Conservation (phyloP, 2,329 filamentous ascomycete genomes). For the Metarhizium robertsii region DNA sequence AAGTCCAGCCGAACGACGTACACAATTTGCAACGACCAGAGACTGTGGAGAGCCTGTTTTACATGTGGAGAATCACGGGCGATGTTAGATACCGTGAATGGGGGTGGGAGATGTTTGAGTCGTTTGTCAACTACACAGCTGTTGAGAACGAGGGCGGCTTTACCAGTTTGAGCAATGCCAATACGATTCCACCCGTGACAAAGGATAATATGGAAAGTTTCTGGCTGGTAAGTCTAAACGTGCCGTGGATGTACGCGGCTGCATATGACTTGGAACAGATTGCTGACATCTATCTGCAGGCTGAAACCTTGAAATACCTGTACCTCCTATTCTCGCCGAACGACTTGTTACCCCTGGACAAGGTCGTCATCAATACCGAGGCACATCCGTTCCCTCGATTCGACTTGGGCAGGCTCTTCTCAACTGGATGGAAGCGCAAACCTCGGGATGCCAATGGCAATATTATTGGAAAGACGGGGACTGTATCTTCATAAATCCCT, state of each 20-base stretch:
- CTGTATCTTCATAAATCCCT: not conserved
- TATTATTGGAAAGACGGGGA: constrained; percentile 16
- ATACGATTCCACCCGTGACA: constrained; percentile 55
- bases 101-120: constrained; percentile 98
- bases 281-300: constrained; percentile 35
- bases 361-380: constrained; percentile 92
- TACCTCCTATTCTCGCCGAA: constrained; percentile 86
- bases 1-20: constrained; percentile 69
- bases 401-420: constrained; percentile 66
- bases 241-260: not conserved
- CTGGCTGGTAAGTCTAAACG: constrained; percentile 64
- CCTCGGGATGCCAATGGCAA: constrained; percentile 41
- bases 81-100: constrained; percentile 84
- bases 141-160: constrained; percentile 73
- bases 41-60: constrained; percentile 92
- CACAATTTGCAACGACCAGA: constrained; percentile 95
- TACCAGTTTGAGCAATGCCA: constrained; percentile 70
- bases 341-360: constrained; percentile 73
- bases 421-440: constrained; percentile 72
- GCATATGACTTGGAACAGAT: not conserved
- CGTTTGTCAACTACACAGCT: constrained; percentile 77
- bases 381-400: constrained; percentile 86
- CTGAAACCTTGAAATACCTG: constrained; percentile 96
- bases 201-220: constrained; percentile 98
- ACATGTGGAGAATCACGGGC: constrained; percentile 97